Conservation (phyloP, 257 asterid genomes). For the Nicotiana benthamiana region DNA sequence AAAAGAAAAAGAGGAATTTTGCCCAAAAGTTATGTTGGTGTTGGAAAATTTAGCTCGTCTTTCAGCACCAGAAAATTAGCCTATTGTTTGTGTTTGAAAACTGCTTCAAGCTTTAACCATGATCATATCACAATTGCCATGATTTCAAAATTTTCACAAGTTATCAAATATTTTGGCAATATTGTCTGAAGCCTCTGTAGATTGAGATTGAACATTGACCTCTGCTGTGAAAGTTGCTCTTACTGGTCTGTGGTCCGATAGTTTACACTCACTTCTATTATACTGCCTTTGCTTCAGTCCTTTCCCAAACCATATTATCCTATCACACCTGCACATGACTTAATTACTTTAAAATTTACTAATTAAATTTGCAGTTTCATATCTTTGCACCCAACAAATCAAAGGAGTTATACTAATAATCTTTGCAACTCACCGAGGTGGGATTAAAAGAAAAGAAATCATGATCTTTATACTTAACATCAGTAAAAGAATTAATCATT, state of each 20-base stretch:
- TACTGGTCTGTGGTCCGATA: slow-evolving; percentile 67
- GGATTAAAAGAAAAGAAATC: too few species aligned
- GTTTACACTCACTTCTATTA: slow-evolving; percentile 41
- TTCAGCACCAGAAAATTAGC: not conserved
- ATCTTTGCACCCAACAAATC: too few species aligned
- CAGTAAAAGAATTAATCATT: too few species aligned
- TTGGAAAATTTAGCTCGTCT: not conserved
- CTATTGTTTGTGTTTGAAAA: not conserved
- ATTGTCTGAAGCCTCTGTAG: not conserved
- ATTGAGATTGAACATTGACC: slow-evolving; percentile 16
- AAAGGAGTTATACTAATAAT: too few species aligned
- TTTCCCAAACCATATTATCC: slow-evolving; percentile 56
- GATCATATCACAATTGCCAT: not conserved
- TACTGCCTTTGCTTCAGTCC: slow-evolving; percentile 49
- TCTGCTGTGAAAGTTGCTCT: slow-evolving; percentile 40
- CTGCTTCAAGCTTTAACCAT: not conserved
- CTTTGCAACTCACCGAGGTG: too few species aligned
- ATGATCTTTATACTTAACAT: too few species aligned
- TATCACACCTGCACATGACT: slow-evolving; percentile 47
- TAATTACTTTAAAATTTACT: not conserved
- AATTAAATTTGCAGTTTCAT: slow-evolving; percentile 4
- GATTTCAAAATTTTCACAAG: not conserved
- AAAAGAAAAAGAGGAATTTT: too few species aligned
- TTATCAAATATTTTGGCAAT: not conserved
- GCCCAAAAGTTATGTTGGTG: not conserved